Base-by-base conservation (phyloP, 2,329 filamentous ascomycete species). In the Lachnellula occidentalis region DNA sequence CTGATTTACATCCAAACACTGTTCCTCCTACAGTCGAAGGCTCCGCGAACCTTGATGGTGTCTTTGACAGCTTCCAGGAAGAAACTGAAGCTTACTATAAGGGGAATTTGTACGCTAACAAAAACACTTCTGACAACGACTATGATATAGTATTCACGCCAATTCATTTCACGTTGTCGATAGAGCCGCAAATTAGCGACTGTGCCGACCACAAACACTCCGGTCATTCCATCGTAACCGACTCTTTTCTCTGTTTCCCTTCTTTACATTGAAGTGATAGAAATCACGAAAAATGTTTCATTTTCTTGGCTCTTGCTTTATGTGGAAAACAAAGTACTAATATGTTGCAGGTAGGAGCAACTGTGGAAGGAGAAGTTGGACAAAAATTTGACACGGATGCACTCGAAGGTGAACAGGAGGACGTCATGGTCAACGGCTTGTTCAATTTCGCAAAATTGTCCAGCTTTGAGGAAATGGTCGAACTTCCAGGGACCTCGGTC, bases 401-500 rank as follows among this genome's bases (percentile, higher is more conserved):
- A 34, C 39, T 48, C 2, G 52, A 56, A n/a, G 41, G 41, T 7
- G 57, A 61, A 34, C 54, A 53, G 27, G 39, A 47, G 12, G 50
- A 57, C 19, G 51, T 48, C 7, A 50, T 56, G 21, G 49, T 60
- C n/a, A 52, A 59, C 46, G 62, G 62, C 2, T 24, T 58, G 27
- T 62, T 61, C 48, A 64, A 64, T 39, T 64, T 64, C 46, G 59
- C 62, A 2, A 56, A 57, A 14, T 42, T 63, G 39, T 53, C 55
- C 0, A 61, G 59, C 0, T 64, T 61, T 27, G 62, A 63, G 46
- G 61, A 64, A 15, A 36, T 58, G 45, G 55, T 64, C 17, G 53
- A 55, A 27, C 42, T 64, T 45, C 62, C 62, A 2, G 61, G 62
- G 4, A 58, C 54, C 11, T 49, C 57, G 7, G 39, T 61, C 34